phyloP scores from a whole-genome alignment of 2,329 filamentous ascomycete genomes.

The Monilinia fructigena region DNA sequence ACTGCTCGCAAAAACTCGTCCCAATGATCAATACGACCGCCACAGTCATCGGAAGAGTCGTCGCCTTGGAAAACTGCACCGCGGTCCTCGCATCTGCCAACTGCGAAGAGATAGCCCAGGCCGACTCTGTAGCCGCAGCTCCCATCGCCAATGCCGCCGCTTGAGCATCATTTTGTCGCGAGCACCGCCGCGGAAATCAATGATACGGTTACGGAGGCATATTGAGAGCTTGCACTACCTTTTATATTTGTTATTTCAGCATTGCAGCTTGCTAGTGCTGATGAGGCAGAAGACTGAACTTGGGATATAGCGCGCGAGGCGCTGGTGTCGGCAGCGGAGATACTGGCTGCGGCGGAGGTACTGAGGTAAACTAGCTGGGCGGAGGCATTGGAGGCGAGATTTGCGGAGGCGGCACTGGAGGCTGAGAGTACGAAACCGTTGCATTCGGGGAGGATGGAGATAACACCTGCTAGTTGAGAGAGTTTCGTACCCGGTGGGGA shows the following conservation, averaged over 20 bases:
- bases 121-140: not conserved
- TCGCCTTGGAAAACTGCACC: not conserved
- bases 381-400: not conserved
- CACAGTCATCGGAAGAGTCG: conserved; percentile 1
- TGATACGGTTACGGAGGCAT: not conserved
- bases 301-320: not conserved
- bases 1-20: not conserved
- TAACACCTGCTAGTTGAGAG: not conserved
- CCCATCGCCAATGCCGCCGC: conserved; percentile 4
- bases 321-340: not conserved
- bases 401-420: conserved; percentile 1
- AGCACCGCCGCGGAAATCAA: not conserved
- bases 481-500: not conserved
- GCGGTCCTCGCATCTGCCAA: not conserved
- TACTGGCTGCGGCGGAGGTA: conserved; percentile 2
- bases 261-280: not conserved
- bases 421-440: not conserved
- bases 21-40: conserved; percentile 14
- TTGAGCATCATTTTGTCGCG: conserved; percentile 5
- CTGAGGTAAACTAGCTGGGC: conserved; percentile 1
- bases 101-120: not conserved
- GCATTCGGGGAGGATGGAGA: conserved; percentile 2
- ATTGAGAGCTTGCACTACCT: not conserved
- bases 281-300: conserved; percentile 8
- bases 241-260: not conserved